Base-by-base conservation (phyloP, 768 basidiomycete genomes). In the Hypholoma sublateritium region DNA sequence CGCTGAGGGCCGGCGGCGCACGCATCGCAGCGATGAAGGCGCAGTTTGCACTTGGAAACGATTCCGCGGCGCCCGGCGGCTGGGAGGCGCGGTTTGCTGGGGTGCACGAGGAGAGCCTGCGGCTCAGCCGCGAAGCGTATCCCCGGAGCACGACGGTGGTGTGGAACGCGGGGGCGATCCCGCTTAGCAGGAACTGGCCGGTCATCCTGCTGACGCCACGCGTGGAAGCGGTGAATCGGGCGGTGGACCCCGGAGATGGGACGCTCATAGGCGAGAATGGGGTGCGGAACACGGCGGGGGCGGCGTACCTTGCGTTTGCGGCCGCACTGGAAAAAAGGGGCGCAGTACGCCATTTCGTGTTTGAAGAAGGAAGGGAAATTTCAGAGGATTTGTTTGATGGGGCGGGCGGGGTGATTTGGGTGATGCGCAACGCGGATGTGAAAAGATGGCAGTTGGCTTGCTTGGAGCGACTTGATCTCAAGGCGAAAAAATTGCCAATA, bases 161-260 rank as follows among this genome's bases (percentile, higher is more conserved):
- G 3, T 74, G 72, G 62, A 77, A 82, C 35, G 67, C 72, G 17
- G 66, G 63, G 4, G 65, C 71, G 5, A 58, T 82, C 4, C 77
- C 82, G 1, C 64, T 80, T 44, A n/a, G 57, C 0, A 59, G 61
- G 2, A 48, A 67, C 63, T 7, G 49, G 25, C 22, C 53, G 36
- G 11, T 68, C 83, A 4, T 83, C 16, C 66, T 85, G 28, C 75
- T 85, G 63, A 87, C 86, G 0, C 88, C 88, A 1, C 69, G 68
- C 44, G 72, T 76, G 73, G 81, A 84, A 66, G 75, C 77, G n/a
- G 64, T 86, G 35, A 88, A 88, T 69, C 73, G 69, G 50, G 86
- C 85, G 0, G 85, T 88, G 13, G 87, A 87, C 53, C 83, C 82
- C 48, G 74, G 73, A 0, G 81, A 81, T 35, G 78, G 73, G 5